Base-by-base conservation (phyloP, 202 grass and related monocot genomes). In the Setaria italica region DNA sequence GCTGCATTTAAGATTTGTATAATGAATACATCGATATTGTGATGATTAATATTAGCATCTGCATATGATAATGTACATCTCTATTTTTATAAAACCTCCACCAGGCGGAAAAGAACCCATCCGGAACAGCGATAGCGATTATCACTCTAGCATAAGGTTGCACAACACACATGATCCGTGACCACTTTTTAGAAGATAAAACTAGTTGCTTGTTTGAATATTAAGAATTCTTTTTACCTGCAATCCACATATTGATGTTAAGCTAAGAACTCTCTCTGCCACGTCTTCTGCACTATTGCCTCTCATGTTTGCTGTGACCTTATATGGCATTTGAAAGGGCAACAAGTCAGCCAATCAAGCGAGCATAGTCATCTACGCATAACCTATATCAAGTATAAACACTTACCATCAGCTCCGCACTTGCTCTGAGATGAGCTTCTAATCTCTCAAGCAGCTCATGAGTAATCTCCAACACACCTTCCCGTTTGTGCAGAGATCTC, bases 251-350 rank as follows among this genome's bases (percentile, higher is more conserved):
- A 99, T 89, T 79, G 92, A 97, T 50, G 90, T 89, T 79, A 97
- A 89, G 48, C 82, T 93, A 42, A 94, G 82, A 90, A 99, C 85
- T 93, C 84, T 90, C 80, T 99, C 82, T 12, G 94, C 94, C 67
- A 99, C 97, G 84, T 99, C 97, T 84, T 92, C 85, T 30, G 97
- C 94, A 82, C 88, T 94, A 65, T 85, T 91, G 14, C 94, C 97
- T 73, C 94, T 92, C 94, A 99, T 99, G 86, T 99, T 99, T 91
- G 94, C 97, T 39, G 90, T 94, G 51, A 99, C 88, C 97, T 99
- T 88, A 67, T 79, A 66, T 82, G 43, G 60, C 37, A 93, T 87
- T 74, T 53, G 19, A 79, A 90, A 82, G 11, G 8, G 16, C 37
- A 80, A 50, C 66, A 72, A 80, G 59, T 70, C 84, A 80, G 71